These are phyloP conservation scores for Cutaneotrichosporon sp. DNA, from an alignment of 1,284 basidiomycete genomes.

Conservation along the genomic window DNA sequence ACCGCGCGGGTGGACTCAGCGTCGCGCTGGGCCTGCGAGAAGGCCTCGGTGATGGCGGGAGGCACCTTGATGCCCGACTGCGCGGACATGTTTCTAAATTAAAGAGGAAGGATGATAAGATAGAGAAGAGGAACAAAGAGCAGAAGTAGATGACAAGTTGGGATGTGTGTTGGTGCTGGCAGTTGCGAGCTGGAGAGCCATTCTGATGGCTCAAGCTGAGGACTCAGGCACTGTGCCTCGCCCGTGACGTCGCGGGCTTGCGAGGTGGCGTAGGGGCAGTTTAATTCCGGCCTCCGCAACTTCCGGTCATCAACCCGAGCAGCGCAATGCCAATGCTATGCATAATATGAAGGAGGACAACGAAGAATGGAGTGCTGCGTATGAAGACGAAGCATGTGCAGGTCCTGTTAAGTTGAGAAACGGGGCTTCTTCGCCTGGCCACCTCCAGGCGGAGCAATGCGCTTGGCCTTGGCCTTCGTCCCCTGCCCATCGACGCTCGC, in stretches of 20 bases:
- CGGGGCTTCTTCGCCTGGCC: no score
- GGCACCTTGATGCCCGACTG: conserved; percentile 48
- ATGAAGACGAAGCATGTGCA: no score
- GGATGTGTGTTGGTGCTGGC: not conserved
- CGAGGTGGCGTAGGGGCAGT: no score
- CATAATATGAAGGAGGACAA: not conserved
- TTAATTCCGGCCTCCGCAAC: no score
- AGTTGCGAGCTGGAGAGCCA: no score
- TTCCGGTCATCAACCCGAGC: no score
- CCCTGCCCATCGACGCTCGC: conserved; percentile 1
- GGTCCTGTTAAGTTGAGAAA: no score
- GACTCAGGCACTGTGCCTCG: no score
- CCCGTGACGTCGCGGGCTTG: conserved; percentile 4
- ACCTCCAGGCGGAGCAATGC: no score
- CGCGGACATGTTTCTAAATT: conserved; percentile 38
- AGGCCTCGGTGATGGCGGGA: conserved; percentile 33
- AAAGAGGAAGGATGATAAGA: not conserved
- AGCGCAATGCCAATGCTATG: conserved; percentile 3
- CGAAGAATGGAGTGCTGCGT: not conserved
- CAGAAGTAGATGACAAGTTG: not conserved
- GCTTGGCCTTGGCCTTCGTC: conserved; percentile 15
- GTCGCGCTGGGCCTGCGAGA: conserved; percentile 30
- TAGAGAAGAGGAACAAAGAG: not conserved
- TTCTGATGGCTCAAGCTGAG: no score
- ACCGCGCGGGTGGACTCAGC: conserved; percentile 37